Evolutionary conservation across 2,329 filamentous ascomycete species (phyloP).

Genomic region (Orbilia quercus): DNA sequence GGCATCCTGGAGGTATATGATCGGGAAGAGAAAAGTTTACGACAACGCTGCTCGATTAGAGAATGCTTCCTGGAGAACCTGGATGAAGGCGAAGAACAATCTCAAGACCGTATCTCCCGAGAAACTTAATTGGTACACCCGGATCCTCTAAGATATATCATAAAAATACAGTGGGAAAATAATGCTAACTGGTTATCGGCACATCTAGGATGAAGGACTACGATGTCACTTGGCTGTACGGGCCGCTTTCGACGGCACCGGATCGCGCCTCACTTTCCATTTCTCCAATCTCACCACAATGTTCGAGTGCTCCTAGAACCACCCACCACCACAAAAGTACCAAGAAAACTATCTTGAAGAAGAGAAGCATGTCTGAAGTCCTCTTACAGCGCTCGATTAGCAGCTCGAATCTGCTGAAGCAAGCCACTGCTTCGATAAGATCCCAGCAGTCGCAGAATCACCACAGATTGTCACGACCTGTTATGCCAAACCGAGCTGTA

Average conservation of each 20-base stretch:
- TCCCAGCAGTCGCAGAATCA: conserved; percentile 75
- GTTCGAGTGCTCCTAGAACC: conserved; percentile 49
- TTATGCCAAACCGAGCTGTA: conserved; percentile 71
- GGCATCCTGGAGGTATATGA: conserved; percentile 95
- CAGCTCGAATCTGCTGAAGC: conserved; percentile 86
- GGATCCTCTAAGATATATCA: conserved; percentile 3
- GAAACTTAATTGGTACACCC: conserved; percentile 85
- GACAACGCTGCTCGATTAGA: conserved; percentile 84
- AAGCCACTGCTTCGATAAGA: conserved; percentile 85
- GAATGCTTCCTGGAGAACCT: conserved; percentile 96
- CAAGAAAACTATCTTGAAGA: conserved; percentile 95
- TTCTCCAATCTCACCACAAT: conserved; percentile 64
- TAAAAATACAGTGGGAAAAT: not conserved
- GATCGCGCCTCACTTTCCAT: conserved; percentile 62
- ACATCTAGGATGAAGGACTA: conserved; percentile 86
- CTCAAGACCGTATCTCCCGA: conserved; percentile 90
- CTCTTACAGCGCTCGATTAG: conserved; percentile 92
- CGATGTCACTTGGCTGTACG: conserved; percentile 97
- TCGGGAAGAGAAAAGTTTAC: conserved; percentile 80
- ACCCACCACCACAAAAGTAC: conserved; percentile 72
- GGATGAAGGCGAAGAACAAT: conserved; percentile 91
- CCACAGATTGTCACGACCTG: conserved; percentile 67
- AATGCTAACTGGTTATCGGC: conserved; percentile 23
- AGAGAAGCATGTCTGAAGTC: conserved; percentile 93
- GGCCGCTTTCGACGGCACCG: conserved; percentile 81